These are phyloP conservation scores for Mycena kentingensis DNA, from an alignment of 768 basidiomycete species.

Conservation along the genomic window DNA sequence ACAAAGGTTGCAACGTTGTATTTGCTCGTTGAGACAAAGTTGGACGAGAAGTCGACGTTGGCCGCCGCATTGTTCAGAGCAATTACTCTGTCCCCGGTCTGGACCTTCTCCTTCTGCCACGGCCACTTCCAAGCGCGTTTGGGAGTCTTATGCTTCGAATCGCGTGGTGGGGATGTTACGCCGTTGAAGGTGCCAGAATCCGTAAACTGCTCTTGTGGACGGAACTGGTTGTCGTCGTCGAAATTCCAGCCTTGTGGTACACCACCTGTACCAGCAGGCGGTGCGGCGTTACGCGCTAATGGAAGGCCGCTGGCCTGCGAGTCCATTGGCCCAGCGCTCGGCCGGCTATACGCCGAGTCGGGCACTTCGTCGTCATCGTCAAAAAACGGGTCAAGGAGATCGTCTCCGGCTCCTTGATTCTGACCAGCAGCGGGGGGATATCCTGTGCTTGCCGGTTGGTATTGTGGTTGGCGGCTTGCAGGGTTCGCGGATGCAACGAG, in stretches of 20 bases:
- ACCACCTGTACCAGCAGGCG: constrained; percentile 60
- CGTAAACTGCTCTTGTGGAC: constrained; percentile 43
- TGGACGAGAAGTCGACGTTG: constrained; percentile 70
- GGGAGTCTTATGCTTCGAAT: constrained; percentile 26
- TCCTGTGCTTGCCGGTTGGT: constrained; percentile 53
- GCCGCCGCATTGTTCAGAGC: constrained; percentile 75
- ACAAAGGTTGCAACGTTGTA: constrained; percentile 87
- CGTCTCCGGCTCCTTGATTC: too few species aligned
- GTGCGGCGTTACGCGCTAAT: constrained; percentile 57
- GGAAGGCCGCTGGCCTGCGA: constrained; percentile 61
- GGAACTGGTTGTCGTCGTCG: constrained; percentile 65
- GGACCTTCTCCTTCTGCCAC: constrained; percentile 70
- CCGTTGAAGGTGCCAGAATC: constrained; percentile 45
- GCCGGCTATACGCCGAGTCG: constrained; percentile 66
- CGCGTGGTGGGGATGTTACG: constrained; percentile 20
- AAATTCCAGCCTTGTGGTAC: constrained; percentile 74
- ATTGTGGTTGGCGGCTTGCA: constrained; percentile 48
- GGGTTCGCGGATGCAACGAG: constrained; percentile 75
- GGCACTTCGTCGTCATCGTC: constrained; percentile 78
- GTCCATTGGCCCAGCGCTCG: constrained; percentile 43
- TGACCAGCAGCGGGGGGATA: constrained; percentile 63
- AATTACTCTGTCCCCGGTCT: constrained; percentile 76
- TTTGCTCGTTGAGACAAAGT: constrained; percentile 92
- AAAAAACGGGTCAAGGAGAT: constrained; percentile 92
- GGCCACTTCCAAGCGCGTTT: constrained; percentile 76